These are phyloP conservation scores for Hypomontagnella submonticulosa DNA, from an alignment of 495 filamentous ascomycete genomes.

Conservation along the genomic window DNA sequence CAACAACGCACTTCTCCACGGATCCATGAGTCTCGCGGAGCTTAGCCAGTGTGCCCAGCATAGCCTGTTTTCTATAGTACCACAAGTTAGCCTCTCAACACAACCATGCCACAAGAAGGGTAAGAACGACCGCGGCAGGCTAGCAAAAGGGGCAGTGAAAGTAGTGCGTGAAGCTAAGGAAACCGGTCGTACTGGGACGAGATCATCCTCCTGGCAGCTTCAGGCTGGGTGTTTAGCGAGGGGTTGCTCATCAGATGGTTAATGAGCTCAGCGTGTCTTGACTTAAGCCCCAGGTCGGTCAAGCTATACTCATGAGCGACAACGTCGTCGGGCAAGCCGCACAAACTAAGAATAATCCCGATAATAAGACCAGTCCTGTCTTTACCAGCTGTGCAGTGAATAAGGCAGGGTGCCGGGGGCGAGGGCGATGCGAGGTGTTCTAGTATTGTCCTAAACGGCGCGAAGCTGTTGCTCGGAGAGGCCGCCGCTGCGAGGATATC, in stretches of 20 bases:
- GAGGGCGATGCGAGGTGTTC: conserved; percentile 52
- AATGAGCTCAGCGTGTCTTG: conserved; percentile 56
- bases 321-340: conserved; percentile 64
- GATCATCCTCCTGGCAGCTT: conserved; percentile 62
- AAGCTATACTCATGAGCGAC: conserved; percentile 72
- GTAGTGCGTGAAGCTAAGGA: conserved; percentile 12
- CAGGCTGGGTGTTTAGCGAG: conserved; percentile 55
- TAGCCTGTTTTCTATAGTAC: conserved; percentile 59
- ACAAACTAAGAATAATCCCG: conserved; percentile 68
- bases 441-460: conserved; percentile 56
- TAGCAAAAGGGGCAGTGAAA: conserved; percentile 4
- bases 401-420: conserved; percentile 44
- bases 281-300: conserved; percentile 64
- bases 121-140: neutral
- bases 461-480: conserved; percentile 46
- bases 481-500: conserved; percentile 59
- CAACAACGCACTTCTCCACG: conserved; percentile 64
- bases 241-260: conserved; percentile 55
- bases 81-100: conserved; percentile 27
- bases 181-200: conserved; percentile 56
- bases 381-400: conserved; percentile 69
- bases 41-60: conserved; percentile 64
- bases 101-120: neutral
- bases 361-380: conserved; percentile 72
- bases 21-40: conserved; percentile 65